Evolutionary conservation across 805 yeast genomes (phyloP), one percentile per base, ranked within the genome.

Genomic region (Kodamaea hsintzibuensis): DNA sequence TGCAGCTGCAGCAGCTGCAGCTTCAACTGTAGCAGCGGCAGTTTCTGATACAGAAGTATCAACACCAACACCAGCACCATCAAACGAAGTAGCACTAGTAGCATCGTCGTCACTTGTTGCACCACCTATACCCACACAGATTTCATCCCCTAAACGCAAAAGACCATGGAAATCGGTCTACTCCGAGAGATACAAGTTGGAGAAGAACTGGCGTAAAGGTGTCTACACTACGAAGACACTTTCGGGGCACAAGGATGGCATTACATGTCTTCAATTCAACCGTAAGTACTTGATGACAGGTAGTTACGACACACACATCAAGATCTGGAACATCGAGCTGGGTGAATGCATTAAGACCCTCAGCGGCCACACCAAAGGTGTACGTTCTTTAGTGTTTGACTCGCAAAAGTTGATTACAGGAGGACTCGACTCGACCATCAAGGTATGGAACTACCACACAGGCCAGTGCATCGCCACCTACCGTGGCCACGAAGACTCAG

Each of bases 161-260:
- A 79, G 97, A 60, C 97, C 98, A 2, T 93, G 99, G 99, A 93
- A 95, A 64, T 88, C 89, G 6, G 97, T 93, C 19, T 93, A 95
- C 70, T 81, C 90, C 46, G 99, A 95, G 71, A 79, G 99, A 38
- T 93, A 81, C 71, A 86, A 84, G 69, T 91, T 95, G 56, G 99
- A 95, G 69, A 83, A 89, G 61, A 93, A 95, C 70, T 95, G 99
- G 99, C 78, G 99, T 57, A 85, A 86, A 58, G 98, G 97, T 9
- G 73, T 79, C 16, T 89, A 84, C 70, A 74, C 75, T 27, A 70
- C 85, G 19, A 84, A 79, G 54, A 83, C 79, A 51, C 90, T 91
- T 64, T 72, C 76, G 55, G 97, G 96, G 8, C 98, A 92, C 65
- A 81, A 84, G 50, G 97, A 89, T 66, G 96, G 96, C 17, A 86